These are phyloP conservation scores for Arabidopsis thaliana DNA, from an alignment of 345 rosid genomes.

Conservation along the genomic window TAIR10.1 NC_003074.8:1015501-1016000, in stretches of 20 bases:
- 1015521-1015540: neutral
- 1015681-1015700: neutral
- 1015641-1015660: neutral
- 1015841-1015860: constrained; percentile 93
- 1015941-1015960: neutral
- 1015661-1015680: constrained; percentile 3
- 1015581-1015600: neutral
- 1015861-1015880: constrained; percentile 76
- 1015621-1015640: constrained; percentile 13
- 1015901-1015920: constrained; percentile 51
- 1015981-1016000: constrained; percentile 94
- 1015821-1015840: constrained; percentile 84
- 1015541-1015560: neutral
- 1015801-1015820: constrained; percentile 94
- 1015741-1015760: neutral
- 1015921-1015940: constrained; percentile 22
- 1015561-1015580: neutral
- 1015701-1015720: constrained; percentile 4
- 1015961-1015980: constrained; percentile 17
- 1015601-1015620: constrained; percentile 15
- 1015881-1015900: constrained; percentile 84
- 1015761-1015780: constrained; percentile 78
- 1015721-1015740: constrained; percentile 13
- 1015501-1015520: constrained; percentile 22
- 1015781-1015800: constrained; percentile 92